phyloP scores from a whole-genome alignment of 164 flowering plant species.

The Magnolia officinalis region DNA sequence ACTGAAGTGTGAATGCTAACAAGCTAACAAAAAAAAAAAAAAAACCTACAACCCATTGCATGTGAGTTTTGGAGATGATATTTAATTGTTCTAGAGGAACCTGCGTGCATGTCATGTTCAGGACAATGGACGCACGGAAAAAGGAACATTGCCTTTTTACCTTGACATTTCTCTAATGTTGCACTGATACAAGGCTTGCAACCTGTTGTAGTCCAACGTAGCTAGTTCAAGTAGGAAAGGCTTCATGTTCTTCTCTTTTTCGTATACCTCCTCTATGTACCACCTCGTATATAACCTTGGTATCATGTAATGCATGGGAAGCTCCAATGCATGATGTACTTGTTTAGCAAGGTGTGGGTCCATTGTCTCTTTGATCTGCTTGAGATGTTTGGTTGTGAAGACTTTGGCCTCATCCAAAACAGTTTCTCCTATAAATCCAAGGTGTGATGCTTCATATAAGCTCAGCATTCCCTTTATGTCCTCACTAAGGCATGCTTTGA shows the following conservation, averaged over 20 bases:
- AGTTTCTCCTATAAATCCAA: constrained; percentile 38
- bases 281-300: constrained; percentile 27
- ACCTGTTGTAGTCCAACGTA: constrained; percentile 30
- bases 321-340: constrained; percentile 24
- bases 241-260: constrained; percentile 13
- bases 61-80: no score
- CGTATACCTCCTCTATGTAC: constrained; percentile 12
- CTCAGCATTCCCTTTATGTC: constrained; percentile 26
- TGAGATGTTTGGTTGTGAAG: constrained; percentile 28
- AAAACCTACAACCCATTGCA: no score
- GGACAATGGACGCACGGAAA: no score
- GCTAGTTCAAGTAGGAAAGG: constrained; percentile 29
- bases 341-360: constrained; percentile 10
- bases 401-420: constrained; percentile 40
- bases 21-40: no score
- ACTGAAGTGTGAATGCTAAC: no score
- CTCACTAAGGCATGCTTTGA: constrained; percentile 6
- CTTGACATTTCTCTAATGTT: constrained; percentile 31
- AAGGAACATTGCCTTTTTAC: constrained; percentile 20
- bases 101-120: neutral
- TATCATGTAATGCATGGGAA: constrained; percentile 43
- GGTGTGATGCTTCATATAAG: constrained; percentile 37
- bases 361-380: neutral
- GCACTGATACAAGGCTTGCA: constrained; percentile 29
- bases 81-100: no score